Evolutionary conservation across 2,329 filamentous ascomycete species (phyloP).

Genomic region (Aspergillus pseudonomiae): DNA sequence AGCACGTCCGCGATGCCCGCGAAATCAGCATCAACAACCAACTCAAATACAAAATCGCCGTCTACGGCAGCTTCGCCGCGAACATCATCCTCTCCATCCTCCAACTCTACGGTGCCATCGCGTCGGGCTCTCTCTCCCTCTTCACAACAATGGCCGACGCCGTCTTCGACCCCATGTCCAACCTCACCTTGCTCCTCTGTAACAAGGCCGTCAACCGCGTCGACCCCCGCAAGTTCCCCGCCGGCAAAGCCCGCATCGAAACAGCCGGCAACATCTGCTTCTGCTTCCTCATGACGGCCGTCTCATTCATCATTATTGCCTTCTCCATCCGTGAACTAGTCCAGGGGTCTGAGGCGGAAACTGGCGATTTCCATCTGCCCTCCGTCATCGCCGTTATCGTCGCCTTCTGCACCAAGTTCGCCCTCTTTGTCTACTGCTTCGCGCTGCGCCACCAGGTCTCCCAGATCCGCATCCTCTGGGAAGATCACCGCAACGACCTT

Average conservation of each 20-base stretch:
- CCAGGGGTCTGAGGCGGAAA: constrained; percentile 49
- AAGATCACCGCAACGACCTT: constrained; percentile 97
- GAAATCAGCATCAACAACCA: constrained; percentile 82
- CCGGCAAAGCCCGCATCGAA: constrained; percentile 90
- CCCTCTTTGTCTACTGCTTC: constrained; percentile 89
- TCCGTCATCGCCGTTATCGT: constrained; percentile 82
- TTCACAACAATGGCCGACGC: constrained; percentile 98
- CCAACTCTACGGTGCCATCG: constrained; percentile 85
- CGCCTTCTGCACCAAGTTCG: constrained; percentile 83
- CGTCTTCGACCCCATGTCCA: constrained; percentile 89
- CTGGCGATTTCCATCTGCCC: constrained; percentile 73
- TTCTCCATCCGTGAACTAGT: constrained; percentile 76
- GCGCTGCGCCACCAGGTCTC: constrained; percentile 86
- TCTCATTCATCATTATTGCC: constrained; percentile 89
- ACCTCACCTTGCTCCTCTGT: constrained; percentile 81
- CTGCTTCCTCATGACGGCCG: constrained; percentile 92
- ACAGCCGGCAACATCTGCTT: constrained; percentile 96
- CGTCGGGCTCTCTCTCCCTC: constrained; percentile 87
- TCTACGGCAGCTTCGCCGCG: constrained; percentile 71
- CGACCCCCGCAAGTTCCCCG: constrained; percentile 83
- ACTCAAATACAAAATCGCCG: constrained; percentile 63
- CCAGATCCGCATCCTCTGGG: constrained; percentile 90
- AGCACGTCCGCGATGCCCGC: constrained; percentile 79
- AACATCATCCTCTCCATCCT: constrained; percentile 78
- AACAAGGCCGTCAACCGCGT: constrained; percentile 87